Evolutionary conservation across 805 yeast species (phyloP).

Genomic region (Hanseniaspora nectarophila): DNA sequence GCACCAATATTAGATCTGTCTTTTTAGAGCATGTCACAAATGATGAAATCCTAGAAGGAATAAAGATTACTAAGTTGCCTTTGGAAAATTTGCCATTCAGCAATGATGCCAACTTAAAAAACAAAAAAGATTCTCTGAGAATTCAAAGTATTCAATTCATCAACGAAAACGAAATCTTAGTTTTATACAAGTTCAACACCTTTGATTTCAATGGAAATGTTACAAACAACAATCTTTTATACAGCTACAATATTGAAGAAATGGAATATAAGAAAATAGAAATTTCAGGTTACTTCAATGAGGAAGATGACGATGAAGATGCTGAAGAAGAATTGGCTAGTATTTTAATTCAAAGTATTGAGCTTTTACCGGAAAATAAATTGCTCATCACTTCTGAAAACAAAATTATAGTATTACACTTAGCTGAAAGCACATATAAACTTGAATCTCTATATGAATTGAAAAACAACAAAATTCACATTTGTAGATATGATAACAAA

Average conservation of each 20-base stretch:
- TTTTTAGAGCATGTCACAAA: slow-evolving; percentile 7
- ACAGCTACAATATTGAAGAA: slow-evolving; percentile 13
- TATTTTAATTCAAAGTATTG: slow-evolving; percentile 3
- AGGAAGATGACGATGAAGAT: slow-evolving; percentile 5
- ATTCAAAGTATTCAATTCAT: slow-evolving; percentile 1
- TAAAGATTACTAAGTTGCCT: slow-evolving; percentile 11
- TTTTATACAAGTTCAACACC: slow-evolving; percentile 4
- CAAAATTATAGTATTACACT: not conserved
- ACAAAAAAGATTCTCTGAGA: not conserved
- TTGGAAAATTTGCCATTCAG: slow-evolving; percentile 10
- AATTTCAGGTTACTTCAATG: not conserved
- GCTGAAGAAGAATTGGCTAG: slow-evolving; percentile 9
- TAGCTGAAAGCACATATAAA: not conserved
- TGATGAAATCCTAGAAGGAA: slow-evolving; percentile 6
- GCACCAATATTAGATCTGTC: slow-evolving; percentile 3
- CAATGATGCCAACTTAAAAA: not conserved
- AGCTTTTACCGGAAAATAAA: slow-evolving; percentile 5
- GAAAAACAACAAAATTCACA: not conserved
- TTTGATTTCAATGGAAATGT: slow-evolving; percentile 11
- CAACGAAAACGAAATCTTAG: slow-evolving; percentile 4
- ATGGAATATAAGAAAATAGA: slow-evolving; percentile 1
- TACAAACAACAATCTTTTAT: slow-evolving; percentile 2
- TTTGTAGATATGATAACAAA: slow-evolving; percentile 1
- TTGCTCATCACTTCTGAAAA: not conserved
- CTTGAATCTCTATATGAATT: slow-evolving; percentile 1